phyloP scores from a whole-genome alignment of 257 asterid species.

The Solanum chiquidenum region DNA sequence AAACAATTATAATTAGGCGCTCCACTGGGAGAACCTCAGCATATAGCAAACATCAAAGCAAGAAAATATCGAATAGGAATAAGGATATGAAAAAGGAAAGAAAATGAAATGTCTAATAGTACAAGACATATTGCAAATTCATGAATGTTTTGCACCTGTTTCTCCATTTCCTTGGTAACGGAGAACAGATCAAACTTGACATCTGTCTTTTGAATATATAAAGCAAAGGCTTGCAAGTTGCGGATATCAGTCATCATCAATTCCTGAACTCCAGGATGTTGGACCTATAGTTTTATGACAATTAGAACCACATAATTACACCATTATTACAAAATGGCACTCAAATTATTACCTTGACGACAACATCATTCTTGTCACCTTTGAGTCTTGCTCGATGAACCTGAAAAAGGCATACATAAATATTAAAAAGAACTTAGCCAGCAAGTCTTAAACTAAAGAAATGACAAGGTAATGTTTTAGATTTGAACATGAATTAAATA shows the following conservation, averaged over 20 bases:
- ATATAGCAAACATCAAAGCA: neutral
- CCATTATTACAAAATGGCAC: neutral
- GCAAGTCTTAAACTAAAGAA: neutral
- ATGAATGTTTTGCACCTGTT: constrained; percentile 42
- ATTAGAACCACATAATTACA: constrained; percentile 4
- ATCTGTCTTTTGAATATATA: constrained; percentile 92
- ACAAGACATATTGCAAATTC: constrained; percentile 1
- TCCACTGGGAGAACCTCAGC: neutral
- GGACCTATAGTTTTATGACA: constrained; percentile 46
- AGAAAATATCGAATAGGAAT: neutral
- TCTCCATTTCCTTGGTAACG: constrained; percentile 95
- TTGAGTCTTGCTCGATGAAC: constrained; percentile 83
- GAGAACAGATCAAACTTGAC: constrained; percentile 84
- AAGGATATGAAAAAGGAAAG: neutral
- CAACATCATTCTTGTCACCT: constrained; percentile 81
- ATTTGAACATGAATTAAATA: neutral
- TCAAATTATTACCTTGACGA: constrained; percentile 61
- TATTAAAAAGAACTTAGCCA: neutral
- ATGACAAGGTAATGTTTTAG: neutral
- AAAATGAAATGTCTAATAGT: neutral
- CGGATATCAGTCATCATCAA: constrained; percentile 98
- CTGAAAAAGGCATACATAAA: constrained; percentile 26
- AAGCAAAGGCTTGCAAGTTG: constrained; percentile 88
- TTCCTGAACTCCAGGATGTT: constrained; percentile 90
- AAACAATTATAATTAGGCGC: neutral